Base-by-base conservation (phyloP, 2,329 filamentous ascomycete species). In the Alternaria tenuissima region DNA sequence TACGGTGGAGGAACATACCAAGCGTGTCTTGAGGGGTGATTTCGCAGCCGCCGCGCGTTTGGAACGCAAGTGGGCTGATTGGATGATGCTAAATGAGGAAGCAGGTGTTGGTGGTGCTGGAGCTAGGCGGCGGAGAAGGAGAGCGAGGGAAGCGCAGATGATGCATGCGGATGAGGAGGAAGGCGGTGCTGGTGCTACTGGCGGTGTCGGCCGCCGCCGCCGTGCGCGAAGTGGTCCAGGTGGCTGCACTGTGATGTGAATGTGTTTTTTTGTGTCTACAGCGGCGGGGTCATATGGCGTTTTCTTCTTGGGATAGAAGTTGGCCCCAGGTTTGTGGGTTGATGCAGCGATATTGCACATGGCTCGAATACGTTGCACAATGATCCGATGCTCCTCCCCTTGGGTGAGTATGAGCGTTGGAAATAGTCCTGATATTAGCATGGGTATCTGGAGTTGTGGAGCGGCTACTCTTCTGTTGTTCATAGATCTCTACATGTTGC, bases 1-100 rank as follows among this genome's bases (percentile, higher is more conserved):
- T 81, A 97, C 93, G 0, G 93, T 97, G 5, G 91, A 97, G 67
- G 93, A 97, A 77, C 94, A 98, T 78, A 93, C 89, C 54, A 94
- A 94, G 80, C 88, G 94, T 4, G 92, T 97, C 0, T 78, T 96
- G 52, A 84, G 87, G 5, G 92, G 92, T 7, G 91, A 97, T 63
- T 86, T 93, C 59, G 82, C 84, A 0, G 85, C 91, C 1, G 95
- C 95, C 0, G 85, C 84, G 38, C 84, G 92, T n/a, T 83, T 98
- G 20, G 94, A 97, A 82, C 86, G 89, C 65, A 96, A 94, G 76
- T 98, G 94, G 94, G 90, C 91, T 0, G 91, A 96, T 55, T 96
- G 93, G 77, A 97, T 97, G 93, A 92, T 96, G 80, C 89, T 92
- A 16, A 91, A 87, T 52, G 93, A 97, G 77, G 94, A 97, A 76